Base-by-base conservation (phyloP, 2,329 filamentous ascomycete genomes). In the Aureobasidium sp. region DNA sequence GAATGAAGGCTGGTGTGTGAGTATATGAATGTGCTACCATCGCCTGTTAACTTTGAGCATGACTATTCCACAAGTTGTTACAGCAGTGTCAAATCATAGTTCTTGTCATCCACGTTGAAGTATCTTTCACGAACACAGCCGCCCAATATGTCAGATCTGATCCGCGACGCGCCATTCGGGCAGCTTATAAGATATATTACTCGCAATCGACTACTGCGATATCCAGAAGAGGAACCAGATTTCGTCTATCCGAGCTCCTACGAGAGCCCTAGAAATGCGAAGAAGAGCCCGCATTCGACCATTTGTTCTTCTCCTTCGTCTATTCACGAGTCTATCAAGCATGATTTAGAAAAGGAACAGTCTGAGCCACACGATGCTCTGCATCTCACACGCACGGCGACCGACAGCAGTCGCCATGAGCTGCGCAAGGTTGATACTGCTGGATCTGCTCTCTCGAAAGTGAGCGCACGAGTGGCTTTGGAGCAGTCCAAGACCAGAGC, bases 191-290 rank as follows among this genome's bases (percentile, higher is more conserved):
- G 74, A 16, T 69, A 67, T 30, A 51, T 73, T 14, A 71, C 73
- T 3, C 58, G 65, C 1, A 71, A 71, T 40, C 69, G 69, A 51
- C 62, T 70, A 30, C 66, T 77, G 25, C 60, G 69, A 54, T 78
- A 75, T 55, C 67, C 69, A 25, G 75, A 78, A 64, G 81, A 85
- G 57, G 69, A 69, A 55, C 59, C 74, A 19, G 78, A 70, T 59
- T 85, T 83, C 59, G 61, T 74, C 54, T 68, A 78, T 4, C 80
- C 79, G 2, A 56, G 59, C 41, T 60, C 61, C 25, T 77, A 77
- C 57, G 64, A 61, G 6, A 59, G 63, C 1, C 58, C 62, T 8
- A 53, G 54, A 2, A 11, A 8, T 8, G 42, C 40, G 17, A 42
- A 52, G 29, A 3, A 10, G 14, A 22, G 3, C 12, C 17, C 10